Evolutionary conservation across 129 eudicot species (phyloP), one percentile per base, ranked within the genome.

Genomic region (Logfia minima): DNA sequence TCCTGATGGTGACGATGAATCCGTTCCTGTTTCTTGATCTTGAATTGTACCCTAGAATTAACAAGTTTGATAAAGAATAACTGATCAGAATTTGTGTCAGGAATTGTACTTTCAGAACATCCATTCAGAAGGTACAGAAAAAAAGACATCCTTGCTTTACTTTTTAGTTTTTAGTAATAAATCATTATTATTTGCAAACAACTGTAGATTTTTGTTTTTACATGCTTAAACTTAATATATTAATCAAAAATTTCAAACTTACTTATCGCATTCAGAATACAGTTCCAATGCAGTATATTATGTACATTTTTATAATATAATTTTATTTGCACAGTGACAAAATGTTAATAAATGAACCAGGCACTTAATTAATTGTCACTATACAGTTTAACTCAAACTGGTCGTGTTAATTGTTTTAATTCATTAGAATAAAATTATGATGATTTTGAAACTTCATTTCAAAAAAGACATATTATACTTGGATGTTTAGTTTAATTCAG

Each of bases 1-100:
- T n/a, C 84, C 81, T 32, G 90, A 87, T 6, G 96, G 88, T 24
- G 98, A 85, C 0, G 98, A 90, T 35, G 95, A 87, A 60, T 85
- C 90, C 75, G 87, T 82, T 73, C 91, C 92, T 0, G 68, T 65
- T 1, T 90, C 96, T 56, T 58, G 63, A 58, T 93, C 97, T 56
- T 79, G 82, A 68, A 88, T 81, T 66, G 97, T 72, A 67, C 92
- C 97, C 98, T 93, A 78, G 5, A 65, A 65, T 5, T 45, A 7
- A 59, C 19, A n/a, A 19, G 23, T 14, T 26, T 1, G 66, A 21
- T 13, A 78, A 28, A 74, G n/a, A 56, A 18, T 34, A 4, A 22
- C 13, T 43, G 17, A 67, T 83, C 13, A 63, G 72, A 67, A 74
- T 43, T 23, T 83, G 81, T 83, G 83, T 69, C 78, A 79, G 77